Evolutionary conservation across 495 filamentous ascomycete species (phyloP), one percentile per base, ranked within the genome.

Genomic region (Pyrenula massariospora): DNA sequence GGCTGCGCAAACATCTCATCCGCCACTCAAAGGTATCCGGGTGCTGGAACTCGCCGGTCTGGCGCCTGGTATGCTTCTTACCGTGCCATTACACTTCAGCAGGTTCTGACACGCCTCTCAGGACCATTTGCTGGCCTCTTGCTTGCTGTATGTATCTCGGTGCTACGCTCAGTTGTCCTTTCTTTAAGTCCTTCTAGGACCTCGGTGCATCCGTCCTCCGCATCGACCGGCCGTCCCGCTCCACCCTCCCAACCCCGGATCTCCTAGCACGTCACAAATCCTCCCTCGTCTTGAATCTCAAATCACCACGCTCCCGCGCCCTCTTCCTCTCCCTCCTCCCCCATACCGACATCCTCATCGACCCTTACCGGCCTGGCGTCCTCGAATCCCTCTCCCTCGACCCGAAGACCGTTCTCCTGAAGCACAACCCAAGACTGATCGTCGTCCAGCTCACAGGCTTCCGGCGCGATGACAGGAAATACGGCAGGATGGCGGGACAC

Each of bases 11-110:
- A 42, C 8, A 15, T 15, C 31, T 52, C 5, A 10, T 48, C 48
- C 50, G 24, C 88, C 91, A 11, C 78, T 97, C 25, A 70, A 77
- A 10, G 88, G 87, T 51, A 72, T 93, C 58, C 84, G 85, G 56
- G 91, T 95, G 56, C 78, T 96, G 24, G 91, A 96, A 70, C 85
- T 96, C 59, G 91, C 88, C 21, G 89, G 91, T 12, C 76, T 96
- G 50, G 91, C 91, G 50, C 90, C 91, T 66, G 89, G 91, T 89
- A 75, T 48, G 65, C 31, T 42, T n/a, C 31, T 42, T 42, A 42
- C 31, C 15, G 31, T 15, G 5, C 31, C 5, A 42, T 8, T 5
- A 50, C 56, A 53, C 5, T 59, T 12, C 22, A 24, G 42, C 19
- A n/a, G 31, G 15, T 42, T 5, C 31, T 42, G 31, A 42, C 15